Evolutionary conservation across 148 eudicot species (phyloP), one percentile per base, ranked within the genome.

Genomic region (Dianthus caryophyllus): DNA sequence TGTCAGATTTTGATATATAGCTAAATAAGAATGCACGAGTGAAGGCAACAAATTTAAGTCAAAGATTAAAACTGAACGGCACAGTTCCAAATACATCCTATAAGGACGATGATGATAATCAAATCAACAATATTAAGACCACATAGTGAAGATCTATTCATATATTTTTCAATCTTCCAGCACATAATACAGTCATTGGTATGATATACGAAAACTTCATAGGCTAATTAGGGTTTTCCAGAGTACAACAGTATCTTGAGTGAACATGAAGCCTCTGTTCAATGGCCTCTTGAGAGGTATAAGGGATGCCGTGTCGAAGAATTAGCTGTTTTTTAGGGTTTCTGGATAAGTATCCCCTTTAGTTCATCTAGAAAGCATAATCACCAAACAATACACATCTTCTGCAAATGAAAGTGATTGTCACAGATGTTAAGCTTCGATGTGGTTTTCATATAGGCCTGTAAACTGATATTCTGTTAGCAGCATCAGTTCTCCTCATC

Each of bases 401-500:
- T 64, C 72, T 68, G 77, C 61, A 58, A 54, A 75, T 65, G 73
- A 74, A 75, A 77, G 74, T 77, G 78, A 77, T 72, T 73, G 71
- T 80, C 25, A 77, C 72, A 76, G 72, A 66, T 61, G 72, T 65
- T 72, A 62, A 59, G 57, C 73, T 83, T 76, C 62, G 53, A 57
- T 64, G 78, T 76, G 75, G 72, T 72, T 80, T 78, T 78, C 70
- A 49, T 51, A 64, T 76, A 61, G 63, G 77, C 73, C 73, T 81
- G 77, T 81, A 73, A 41, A 17, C 70, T 70, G 71, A 75, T 72
- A 80, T 75, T 80, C 80, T 72, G 29, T 44, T 71, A 63, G 77
- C 76, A 71, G 84, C 82, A 84, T 84, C 79, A 48, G 73, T 81
- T 76, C 82, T 71, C 47, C 82, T 78, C 82, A 84, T 72, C 69